A percentile compares a stretch with the other conserved stretches of the same genome.
These are phyloP conservation scores for Sicyos baderoa DNA, from an alignment of 306 rosid species.

Conservation along the genomic window DNA sequence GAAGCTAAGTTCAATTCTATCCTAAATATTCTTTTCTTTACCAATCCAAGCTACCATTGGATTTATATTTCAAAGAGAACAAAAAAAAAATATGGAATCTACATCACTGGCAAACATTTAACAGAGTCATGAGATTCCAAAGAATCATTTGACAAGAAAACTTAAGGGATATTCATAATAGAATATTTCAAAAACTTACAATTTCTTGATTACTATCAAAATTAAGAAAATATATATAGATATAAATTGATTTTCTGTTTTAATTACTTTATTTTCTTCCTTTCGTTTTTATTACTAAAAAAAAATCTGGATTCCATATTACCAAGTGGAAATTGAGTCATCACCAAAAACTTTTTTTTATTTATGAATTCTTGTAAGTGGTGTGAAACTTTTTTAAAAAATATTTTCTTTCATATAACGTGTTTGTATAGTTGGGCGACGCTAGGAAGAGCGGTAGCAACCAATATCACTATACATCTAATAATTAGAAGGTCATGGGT, in stretches of 20 bases:
- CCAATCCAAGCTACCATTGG: neutral
- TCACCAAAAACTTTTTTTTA: neutral
- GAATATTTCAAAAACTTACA: neutral
- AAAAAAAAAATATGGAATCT: neutral
- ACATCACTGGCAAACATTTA: no score
- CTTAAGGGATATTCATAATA: neutral
- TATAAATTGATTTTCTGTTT: neutral
- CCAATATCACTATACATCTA: no score
- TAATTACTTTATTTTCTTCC: neutral
- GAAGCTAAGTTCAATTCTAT: neutral
- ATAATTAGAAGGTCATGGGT: no score
- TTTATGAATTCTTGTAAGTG: neutral
- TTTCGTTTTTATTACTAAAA: neutral
- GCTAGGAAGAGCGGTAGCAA: no score
- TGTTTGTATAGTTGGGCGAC: no score
- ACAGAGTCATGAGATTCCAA: neutral
- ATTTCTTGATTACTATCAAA: no score
- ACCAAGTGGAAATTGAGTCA: constrained; percentile 2
- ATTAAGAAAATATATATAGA: neutral
- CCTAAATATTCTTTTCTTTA: neutral
- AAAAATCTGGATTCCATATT: neutral
- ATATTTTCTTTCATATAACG: no score
- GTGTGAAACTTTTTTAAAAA: neutral
- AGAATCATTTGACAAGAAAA: neutral
- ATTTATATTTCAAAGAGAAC: neutral